Evolutionary conservation across 1,284 basidiomycete species (phyloP), one percentile per base, ranked within the genome.

Genomic region (Ustilago nuda): DNA sequence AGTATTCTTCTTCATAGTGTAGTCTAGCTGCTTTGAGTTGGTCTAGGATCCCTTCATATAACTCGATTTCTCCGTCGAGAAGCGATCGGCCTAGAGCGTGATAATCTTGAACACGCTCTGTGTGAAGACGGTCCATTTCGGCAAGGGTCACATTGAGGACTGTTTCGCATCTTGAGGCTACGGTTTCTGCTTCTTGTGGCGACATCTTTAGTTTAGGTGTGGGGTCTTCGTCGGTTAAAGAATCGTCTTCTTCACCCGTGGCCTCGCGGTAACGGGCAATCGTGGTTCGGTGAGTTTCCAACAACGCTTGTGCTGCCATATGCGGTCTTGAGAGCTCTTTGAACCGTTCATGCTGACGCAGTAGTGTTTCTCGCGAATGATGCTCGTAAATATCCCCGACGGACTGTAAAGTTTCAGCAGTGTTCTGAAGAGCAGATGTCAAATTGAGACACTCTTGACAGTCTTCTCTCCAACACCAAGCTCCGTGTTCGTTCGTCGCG

Each of bases 61-160:
- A 61, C 15, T 70, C 79, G 23, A 82, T 81, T 56, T 82, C 68
- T 7, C 59, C 62, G 32, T 82, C 81, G 0, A 82, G 64, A 23
- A 80, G 46, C 9, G 53, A 46, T 19, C 72, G 66, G 0, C 76
- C 76, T 5, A 78, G 59, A 8, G 75, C 63, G 19, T 72, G 69
- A 62, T 65, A 82, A 57, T 85, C 82, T 57, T 80, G 68, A 8
- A 66, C 67, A 4, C 82, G 62, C 39, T 86, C 78, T 4, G 56
- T 48, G 54, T 82, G 79, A 3, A 80, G 36, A 0, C 78, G 91
- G 64, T 93, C 92, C 88, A 94, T 91, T 87, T 94, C 93, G 4
- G 93, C 92, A 89, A 93, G 91, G 0, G 93, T 94, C 4, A 91
- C 91, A 84, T 94, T 94, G 30, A 95, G 87, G 8, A 94, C 92